These are phyloP conservation scores for Epichloe baconii DNA, from an alignment of 2,329 filamentous ascomycete genomes.

Conservation along the genomic window DNA sequence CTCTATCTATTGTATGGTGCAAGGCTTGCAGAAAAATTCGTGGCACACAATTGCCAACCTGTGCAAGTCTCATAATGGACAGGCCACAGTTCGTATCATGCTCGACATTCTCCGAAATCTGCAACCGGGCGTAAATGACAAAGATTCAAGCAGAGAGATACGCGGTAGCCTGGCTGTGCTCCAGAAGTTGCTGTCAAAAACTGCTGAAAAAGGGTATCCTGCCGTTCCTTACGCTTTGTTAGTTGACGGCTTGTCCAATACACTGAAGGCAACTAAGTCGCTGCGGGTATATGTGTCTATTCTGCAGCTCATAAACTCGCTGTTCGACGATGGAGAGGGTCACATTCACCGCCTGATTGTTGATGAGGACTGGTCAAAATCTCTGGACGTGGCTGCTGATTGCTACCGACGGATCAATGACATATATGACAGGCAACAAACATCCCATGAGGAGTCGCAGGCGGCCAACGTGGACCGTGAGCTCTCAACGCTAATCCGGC, in stretches of 20 bases:
- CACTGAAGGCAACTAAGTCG: slow-evolving; percentile 31
- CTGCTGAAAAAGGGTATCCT: slow-evolving; percentile 46
- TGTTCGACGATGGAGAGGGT: slow-evolving; percentile 40
- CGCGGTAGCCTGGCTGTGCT: slow-evolving; percentile 51
- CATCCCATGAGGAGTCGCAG: slow-evolving; percentile 14
- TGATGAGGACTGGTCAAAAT: slow-evolving; percentile 52
- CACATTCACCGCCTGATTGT: slow-evolving; percentile 42
- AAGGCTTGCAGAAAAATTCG: slow-evolving; percentile 44
- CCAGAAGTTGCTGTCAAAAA: slow-evolving; percentile 48
- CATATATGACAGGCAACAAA: slow-evolving; percentile 13
- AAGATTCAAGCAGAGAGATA: slow-evolving; percentile 41
- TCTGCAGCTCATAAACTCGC: slow-evolving; percentile 39
- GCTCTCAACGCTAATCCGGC: slow-evolving; percentile 30
- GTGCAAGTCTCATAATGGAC: slow-evolving; percentile 60
- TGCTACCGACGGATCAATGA: slow-evolving; percentile 30
- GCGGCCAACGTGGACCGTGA: slow-evolving; percentile 30
- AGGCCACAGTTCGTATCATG: slow-evolving; percentile 52
- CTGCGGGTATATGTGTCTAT: slow-evolving; percentile 33
- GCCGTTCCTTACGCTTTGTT: slow-evolving; percentile 44
- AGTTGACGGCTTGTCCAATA: slow-evolving; percentile 41
- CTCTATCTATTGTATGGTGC: slow-evolving; percentile 56
- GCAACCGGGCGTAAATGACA: slow-evolving; percentile 31
- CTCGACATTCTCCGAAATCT: slow-evolving; percentile 46
- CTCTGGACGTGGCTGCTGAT: slow-evolving; percentile 45
- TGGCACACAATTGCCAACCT: slow-evolving; percentile 61